Conservation (phyloP, 805 yeast species). For the Candida pseudofarinosa region DNA sequence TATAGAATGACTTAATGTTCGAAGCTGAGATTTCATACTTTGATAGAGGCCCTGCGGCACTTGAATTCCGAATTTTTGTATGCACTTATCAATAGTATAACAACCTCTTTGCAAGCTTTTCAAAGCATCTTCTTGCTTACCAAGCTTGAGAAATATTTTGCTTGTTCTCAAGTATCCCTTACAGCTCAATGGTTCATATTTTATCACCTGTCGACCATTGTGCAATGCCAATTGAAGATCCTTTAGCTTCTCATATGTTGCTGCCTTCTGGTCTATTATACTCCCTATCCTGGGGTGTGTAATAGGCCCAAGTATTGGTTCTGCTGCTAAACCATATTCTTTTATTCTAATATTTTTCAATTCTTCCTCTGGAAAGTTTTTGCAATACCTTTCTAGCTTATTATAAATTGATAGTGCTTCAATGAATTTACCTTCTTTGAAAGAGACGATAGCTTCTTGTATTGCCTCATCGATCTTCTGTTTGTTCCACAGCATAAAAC, state of each 20-base stretch:
- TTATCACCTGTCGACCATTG: conserved; percentile 34
- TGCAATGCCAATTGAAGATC: conserved; percentile 26
- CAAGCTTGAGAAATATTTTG: conserved; percentile 26
- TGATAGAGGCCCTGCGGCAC: conserved; percentile 30
- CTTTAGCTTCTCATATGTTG: conserved; percentile 42
- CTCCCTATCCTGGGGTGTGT: conserved; percentile 35
- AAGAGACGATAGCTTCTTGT: conserved; percentile 1
- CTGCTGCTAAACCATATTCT: conserved; percentile 15
- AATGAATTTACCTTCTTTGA: conserved; percentile 10
- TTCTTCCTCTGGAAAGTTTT: conserved; percentile 11
- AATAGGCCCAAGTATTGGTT: conserved; percentile 25
- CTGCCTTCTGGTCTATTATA: conserved; percentile 46
- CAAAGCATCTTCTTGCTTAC: conserved; percentile 31
- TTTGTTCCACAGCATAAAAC: background rate
- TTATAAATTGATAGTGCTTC: conserved; percentile 27
- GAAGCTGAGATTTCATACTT: conserved; percentile 21
- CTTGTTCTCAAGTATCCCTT: conserved; percentile 47
- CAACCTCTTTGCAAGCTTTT: conserved; percentile 34
- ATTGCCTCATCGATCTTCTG: conserved; percentile 14
- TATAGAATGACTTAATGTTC: conserved; percentile 8
- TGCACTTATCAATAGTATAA: conserved; percentile 28
- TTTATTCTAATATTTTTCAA: conserved; percentile 15
- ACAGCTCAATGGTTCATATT: conserved; percentile 42
- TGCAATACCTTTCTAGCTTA: conserved; percentile 17
- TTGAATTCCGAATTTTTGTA: conserved; percentile 18